These are phyloP conservation scores for Leptographium wingfieldii DNA, from an alignment of 2,329 filamentous ascomycete species.

Conservation along the genomic window DNA sequence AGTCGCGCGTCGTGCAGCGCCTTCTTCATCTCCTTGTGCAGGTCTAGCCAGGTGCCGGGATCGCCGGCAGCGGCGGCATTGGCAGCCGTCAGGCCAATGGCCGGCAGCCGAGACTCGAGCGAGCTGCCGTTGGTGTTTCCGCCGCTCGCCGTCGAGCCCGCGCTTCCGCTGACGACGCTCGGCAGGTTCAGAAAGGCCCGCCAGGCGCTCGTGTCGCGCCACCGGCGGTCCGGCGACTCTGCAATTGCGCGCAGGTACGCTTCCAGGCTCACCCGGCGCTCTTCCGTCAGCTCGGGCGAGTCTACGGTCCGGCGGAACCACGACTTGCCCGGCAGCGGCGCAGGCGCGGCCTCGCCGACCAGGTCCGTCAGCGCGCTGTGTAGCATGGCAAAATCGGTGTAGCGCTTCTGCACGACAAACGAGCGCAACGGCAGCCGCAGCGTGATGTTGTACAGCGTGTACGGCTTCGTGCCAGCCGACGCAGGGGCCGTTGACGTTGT, in stretches of 20 bases:
- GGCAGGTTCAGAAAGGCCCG: constrained; percentile 62
- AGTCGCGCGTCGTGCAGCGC: constrained; percentile 55
- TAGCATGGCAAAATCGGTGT: constrained; percentile 63
- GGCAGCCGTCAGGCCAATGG: constrained; percentile 22
- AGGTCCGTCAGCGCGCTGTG: constrained; percentile 48
- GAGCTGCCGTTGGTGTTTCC: constrained; percentile 12
- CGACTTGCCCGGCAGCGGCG: constrained; percentile 56
- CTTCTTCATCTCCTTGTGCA: constrained; percentile 60
- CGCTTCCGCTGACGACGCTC: constrained; percentile 8
- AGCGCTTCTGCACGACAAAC: constrained; percentile 67
- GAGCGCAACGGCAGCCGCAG: constrained; percentile 65
- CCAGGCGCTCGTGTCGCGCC: constrained; percentile 64
- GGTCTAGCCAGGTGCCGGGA: constrained; percentile 62
- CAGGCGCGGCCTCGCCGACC: constrained; percentile 51
- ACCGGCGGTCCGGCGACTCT: constrained; percentile 58
- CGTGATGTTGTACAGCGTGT: constrained; percentile 67
- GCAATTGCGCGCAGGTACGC: constrained; percentile 61
- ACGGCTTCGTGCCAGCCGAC: constrained; percentile 46
- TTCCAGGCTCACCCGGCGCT: constrained; percentile 56
- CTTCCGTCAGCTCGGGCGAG: constrained; percentile 56
- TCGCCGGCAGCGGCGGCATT: constrained; percentile 37
- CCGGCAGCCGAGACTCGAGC: constrained; percentile 22
- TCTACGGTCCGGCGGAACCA: constrained; percentile 65
- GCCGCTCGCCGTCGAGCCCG: constrained; percentile 8
- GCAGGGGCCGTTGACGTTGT: constrained; percentile 44